These are phyloP conservation scores for Diaporthe sp. DNA, from an alignment of 2,329 filamentous ascomycete species.

Conservation along the genomic window DNA sequence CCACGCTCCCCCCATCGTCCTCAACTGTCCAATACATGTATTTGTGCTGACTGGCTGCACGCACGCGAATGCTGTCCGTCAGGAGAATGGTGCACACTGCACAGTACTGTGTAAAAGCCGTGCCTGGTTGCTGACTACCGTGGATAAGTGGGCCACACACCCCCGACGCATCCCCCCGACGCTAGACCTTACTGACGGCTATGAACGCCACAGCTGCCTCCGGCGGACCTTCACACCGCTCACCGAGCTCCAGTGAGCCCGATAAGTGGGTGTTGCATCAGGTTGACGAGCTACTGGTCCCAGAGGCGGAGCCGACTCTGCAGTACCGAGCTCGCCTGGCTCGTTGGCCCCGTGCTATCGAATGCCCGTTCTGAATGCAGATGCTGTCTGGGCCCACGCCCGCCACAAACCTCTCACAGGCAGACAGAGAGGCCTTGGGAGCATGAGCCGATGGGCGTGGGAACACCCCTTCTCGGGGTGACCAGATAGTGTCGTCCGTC, in stretches of 20 bases:
- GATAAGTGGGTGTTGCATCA: slow-evolving; percentile 7
- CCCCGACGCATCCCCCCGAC: background rate
- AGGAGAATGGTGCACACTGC: background rate
- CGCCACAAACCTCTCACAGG: background rate
- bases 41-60: background rate
- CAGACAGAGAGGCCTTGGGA: background rate
- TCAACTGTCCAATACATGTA: background rate
- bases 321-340: background rate
- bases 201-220: background rate
- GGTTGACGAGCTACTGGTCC: background rate
- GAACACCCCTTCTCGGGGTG: background rate
- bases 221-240: slow-evolving; percentile 17
- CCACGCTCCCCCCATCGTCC: background rate
- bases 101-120: background rate
- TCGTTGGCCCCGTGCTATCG: background rate
- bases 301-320: background rate
- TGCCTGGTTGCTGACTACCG: background rate
- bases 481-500: background rate
- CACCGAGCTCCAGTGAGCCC: slow-evolving; percentile 6
- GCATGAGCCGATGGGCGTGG: background rate
- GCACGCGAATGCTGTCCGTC: background rate
- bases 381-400: background rate
- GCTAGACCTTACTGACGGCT: slow-evolving; percentile 6
- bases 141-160: background rate
- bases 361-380: background rate